Evolutionary conservation across 495 filamentous ascomycete genomes (phyloP), one percentile per base, ranked within the genome.

Genomic region (Elasticomyces elasticus): DNA sequence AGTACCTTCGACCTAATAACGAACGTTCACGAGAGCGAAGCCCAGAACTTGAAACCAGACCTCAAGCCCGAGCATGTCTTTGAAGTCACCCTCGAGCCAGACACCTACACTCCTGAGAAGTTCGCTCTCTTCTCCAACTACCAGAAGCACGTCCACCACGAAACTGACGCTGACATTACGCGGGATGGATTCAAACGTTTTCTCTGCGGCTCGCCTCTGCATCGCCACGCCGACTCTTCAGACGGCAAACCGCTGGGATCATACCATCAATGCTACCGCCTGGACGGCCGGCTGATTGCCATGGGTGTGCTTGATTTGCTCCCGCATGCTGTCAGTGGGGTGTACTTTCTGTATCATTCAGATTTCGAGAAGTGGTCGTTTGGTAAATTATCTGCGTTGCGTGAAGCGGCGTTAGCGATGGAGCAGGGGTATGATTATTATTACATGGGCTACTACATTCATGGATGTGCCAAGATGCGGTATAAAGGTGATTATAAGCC

Each of bases 241-340:
- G 30, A 52, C 10, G 59, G 37, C 30, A 79, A 81, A 49, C 75
- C 75, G 60, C 70, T 94, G 1, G 92, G 92, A 7, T 91, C 86
- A n/a, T 96, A 81, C 69, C 92, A 98, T 65, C 90, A 95, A 67
- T 92, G 87, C 71, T 95, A 98, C 68, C 79, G 92, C 26, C 72
- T 98, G 23, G 89, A 96, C 67, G 92, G 89, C 17, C 76, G 82
- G 49, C 76, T 98, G 30, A 81, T 97, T 31, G 92, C 92, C 15
- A 78, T 98, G 50, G 86, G 84, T 1, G 89, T 97, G 10, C 71
- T 98, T 28, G 92, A 98, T 66, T 70, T 97, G 9, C 75, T 96
- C 25, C 92, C 91, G 0, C 74, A 86, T 51, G 83, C 81, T 53
- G 87, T 98, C 27, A 96, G 90, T 69, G 87, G 86, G 19, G 92